These are phyloP conservation scores for Ophidiomyces ophidiicola DNA, from an alignment of 2,329 filamentous ascomycete genomes.

Conservation along the genomic window DNA sequence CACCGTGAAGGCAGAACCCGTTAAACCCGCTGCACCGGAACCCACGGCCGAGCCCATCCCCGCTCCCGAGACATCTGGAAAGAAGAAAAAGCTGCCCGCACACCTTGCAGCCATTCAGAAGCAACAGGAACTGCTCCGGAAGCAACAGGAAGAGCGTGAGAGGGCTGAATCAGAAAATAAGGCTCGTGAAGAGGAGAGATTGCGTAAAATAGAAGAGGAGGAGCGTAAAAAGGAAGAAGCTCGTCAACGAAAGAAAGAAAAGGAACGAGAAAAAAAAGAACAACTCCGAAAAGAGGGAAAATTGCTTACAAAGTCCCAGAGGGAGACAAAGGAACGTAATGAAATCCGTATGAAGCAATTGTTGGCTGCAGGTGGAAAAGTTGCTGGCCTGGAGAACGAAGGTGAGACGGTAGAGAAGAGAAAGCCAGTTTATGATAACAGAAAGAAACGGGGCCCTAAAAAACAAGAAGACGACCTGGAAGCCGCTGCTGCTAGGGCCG, in stretches of 20 bases:
- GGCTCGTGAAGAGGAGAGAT: slow-evolving; percentile 30
- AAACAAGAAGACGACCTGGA: slow-evolving; percentile 46
- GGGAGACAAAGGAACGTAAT: slow-evolving; percentile 36
- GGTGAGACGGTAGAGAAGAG: slow-evolving; percentile 52
- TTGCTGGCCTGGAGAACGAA: slow-evolving; percentile 36
- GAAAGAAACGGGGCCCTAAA: slow-evolving; percentile 57
- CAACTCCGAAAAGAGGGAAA: slow-evolving; percentile 39
- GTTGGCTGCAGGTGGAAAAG: slow-evolving; percentile 36
- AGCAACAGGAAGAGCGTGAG: slow-evolving; percentile 37
- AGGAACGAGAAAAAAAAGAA: slow-evolving; percentile 40
- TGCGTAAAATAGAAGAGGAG: slow-evolving; percentile 32
- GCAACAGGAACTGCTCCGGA: slow-evolving; percentile 36
- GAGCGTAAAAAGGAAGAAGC: slow-evolving; percentile 37
- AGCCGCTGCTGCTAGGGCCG: slow-evolving; percentile 37
- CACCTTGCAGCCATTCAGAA: slow-evolving; percentile 40
- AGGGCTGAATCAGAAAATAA: slow-evolving; percentile 30
- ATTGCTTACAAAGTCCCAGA: slow-evolving; percentile 39
- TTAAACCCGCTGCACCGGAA: slow-evolving; percentile 36
- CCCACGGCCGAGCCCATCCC: slow-evolving; percentile 26
- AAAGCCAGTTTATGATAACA: slow-evolving; percentile 61
- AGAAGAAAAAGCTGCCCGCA: slow-evolving; percentile 76
- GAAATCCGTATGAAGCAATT: slow-evolving; percentile 40
- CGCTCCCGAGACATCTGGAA: slow-evolving; percentile 34
- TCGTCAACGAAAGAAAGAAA: slow-evolving; percentile 37
- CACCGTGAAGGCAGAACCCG: slow-evolving; percentile 44